Evolutionary conservation across 176 grass and related monocot species (phyloP).

Genomic region (barley (Hordeum vulgare)): DNA sequence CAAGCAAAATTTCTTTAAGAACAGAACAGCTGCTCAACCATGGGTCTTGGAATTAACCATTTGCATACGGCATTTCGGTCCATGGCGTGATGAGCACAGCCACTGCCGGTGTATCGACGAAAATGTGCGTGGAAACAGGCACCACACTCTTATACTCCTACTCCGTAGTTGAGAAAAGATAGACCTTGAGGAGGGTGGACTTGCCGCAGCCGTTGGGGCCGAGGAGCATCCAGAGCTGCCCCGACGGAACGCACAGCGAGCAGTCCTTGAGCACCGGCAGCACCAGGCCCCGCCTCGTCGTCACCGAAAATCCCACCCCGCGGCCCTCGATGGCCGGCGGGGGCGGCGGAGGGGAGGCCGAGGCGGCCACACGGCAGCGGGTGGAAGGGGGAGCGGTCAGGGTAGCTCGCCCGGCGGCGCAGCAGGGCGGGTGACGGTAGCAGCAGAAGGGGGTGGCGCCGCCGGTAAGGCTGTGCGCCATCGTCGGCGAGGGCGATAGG

Average conservation of each 20-base stretch:
- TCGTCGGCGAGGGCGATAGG: neutral
- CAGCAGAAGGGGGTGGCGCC: conserved; percentile 9
- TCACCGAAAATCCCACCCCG: conserved; percentile 57
- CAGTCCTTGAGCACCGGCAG: conserved; percentile 74
- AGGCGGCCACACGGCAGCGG: neutral
- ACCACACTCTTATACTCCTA: too few species aligned
- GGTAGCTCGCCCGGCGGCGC: neutral
- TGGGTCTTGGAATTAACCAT: neutral
- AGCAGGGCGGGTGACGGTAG: neutral
- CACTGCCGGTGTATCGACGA: neutral
- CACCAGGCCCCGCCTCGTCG: conserved; percentile 34
- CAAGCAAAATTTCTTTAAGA: neutral
- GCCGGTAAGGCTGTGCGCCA: conserved; percentile 30
- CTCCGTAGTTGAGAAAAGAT: neutral
- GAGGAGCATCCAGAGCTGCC: conserved; percentile 97
- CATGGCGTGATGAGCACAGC: neutral
- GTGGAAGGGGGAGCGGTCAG: neutral
- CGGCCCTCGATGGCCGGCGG: conserved; percentile 55
- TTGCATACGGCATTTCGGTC: neutral
- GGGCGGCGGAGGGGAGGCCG: neutral
- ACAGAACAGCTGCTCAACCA: neutral
- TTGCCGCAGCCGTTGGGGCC: conserved; percentile 97
- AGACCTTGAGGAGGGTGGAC: conserved; percentile 86
- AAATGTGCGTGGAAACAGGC: neutral
- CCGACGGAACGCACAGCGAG: conserved; percentile 55